phyloP scores from a whole-genome alignment of 2,329 filamentous ascomycete species.

The Hymenoscyphus linearis region DNA sequence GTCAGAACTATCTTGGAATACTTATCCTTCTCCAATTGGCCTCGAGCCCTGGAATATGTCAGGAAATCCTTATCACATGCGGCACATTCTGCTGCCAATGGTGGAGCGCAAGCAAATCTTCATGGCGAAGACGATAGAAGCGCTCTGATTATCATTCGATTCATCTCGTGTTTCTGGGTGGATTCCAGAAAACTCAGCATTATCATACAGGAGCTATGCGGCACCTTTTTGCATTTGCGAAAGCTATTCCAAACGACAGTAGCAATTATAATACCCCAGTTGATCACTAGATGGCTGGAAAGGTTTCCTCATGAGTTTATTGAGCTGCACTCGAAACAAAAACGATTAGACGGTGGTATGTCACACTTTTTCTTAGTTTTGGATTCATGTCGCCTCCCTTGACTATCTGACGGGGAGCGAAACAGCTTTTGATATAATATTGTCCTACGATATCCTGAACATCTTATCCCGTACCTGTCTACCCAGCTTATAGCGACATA shows the following conservation, averaged over 20 bases:
- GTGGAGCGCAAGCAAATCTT: slow-evolving; percentile 18
- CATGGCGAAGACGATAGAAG: slow-evolving; percentile 29
- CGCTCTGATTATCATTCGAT: slow-evolving; percentile 50
- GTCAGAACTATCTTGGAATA: slow-evolving; percentile 57
- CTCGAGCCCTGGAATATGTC: slow-evolving; percentile 53
- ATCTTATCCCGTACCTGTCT: neutral
- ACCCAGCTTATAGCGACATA: neutral
- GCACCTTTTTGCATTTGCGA: slow-evolving; percentile 61
- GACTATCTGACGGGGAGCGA: neutral
- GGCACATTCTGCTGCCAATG: slow-evolving; percentile 24
- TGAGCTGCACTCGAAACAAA: slow-evolving; percentile 53
- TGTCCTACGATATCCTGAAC: neutral
- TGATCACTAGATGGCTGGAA: slow-evolving; percentile 62
- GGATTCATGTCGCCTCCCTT: neutral
- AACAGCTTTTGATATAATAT: neutral
- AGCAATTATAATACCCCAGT: slow-evolving; percentile 54
- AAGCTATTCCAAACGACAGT: slow-evolving; percentile 59
- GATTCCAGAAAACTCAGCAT: slow-evolving; percentile 56
- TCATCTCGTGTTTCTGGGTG: slow-evolving; percentile 60
- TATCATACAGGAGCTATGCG: slow-evolving; percentile 61
- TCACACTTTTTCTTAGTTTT: neutral
- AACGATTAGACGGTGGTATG: slow-evolving; percentile 54
- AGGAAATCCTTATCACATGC: slow-evolving; percentile 36
- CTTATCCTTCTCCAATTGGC: slow-evolving; percentile 60
- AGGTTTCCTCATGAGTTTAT: slow-evolving; percentile 61